Conservation (phyloP, 129 eudicot species). For the Smallanthus sonchifolius region DNA sequence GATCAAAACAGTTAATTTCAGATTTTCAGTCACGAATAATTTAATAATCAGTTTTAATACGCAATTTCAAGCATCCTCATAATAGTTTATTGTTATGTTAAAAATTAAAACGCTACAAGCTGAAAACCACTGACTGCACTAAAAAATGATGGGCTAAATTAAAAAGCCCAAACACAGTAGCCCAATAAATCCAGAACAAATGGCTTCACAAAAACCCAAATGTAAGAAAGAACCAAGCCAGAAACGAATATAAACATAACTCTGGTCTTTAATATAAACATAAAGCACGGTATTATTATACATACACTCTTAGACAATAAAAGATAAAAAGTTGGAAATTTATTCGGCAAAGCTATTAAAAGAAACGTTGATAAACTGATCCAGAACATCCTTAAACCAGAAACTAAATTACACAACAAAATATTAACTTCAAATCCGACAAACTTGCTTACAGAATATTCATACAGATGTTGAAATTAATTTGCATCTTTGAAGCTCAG, state of each 20-base stretch:
- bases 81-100: no score
- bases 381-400: slow-evolving; percentile 10
- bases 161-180: not conserved
- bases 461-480: slow-evolving; percentile 13
- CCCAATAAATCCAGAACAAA: not conserved
- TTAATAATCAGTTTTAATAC: not conserved
- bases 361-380: slow-evolving; percentile 4
- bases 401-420: slow-evolving; percentile 30
- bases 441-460: slow-evolving; percentile 15
- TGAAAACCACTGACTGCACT: no score
- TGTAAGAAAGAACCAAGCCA: not conserved
- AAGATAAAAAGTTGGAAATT: not conserved
- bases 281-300: not conserved
- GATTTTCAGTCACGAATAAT: not conserved
- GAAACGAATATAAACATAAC: not conserved
- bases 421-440: slow-evolving; percentile 22
- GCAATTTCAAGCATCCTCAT: not conserved
- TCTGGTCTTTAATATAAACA: slow-evolving; percentile 4
- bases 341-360: slow-evolving; percentile 4
- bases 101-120: not conserved
- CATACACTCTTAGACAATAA: not conserved
- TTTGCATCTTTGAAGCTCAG: slow-evolving; percentile 1
- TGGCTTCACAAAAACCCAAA: not conserved
- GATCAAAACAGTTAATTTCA: not conserved
- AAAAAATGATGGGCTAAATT: not conserved